phyloP scores from a whole-genome alignment of 371 early-diverging fungal genomes.

The Lichtheimia hyalospora region DNA sequence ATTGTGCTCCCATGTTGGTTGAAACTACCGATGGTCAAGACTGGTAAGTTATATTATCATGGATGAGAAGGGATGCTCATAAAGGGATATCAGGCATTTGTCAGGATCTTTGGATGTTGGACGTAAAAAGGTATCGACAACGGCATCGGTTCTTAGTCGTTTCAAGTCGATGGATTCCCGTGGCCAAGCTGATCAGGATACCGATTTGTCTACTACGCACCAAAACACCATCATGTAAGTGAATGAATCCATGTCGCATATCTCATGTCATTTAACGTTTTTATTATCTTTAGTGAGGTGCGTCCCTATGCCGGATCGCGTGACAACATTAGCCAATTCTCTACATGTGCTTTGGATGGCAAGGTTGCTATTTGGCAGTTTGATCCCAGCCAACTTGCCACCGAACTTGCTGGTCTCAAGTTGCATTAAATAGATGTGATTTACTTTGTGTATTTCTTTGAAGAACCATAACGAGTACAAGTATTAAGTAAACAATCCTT shows the following conservation, averaged over 20 bases:
- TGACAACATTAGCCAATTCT: conserved; percentile 68
- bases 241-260: background rate
- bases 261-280: background rate
- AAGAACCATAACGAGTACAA: no score
- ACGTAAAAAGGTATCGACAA: conserved; percentile 53
- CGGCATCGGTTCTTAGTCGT: conserved; percentile 74
- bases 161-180: conserved; percentile 94
- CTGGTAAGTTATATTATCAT: conserved; percentile 57
- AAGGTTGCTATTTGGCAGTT: conserved; percentile 86
- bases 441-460: no score
- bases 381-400: conserved; percentile 44
- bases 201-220: conserved; percentile 78
- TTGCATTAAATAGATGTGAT: conserved; percentile 3
- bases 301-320: conserved; percentile 61
- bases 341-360: conserved; percentile 90
- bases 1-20: conserved; percentile 87
- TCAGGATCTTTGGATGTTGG: conserved; percentile 77
- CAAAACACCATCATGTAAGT: conserved; percentile 94
- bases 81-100: conserved; percentile 48
- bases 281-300: conserved; percentile 41
- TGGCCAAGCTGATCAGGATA: conserved; percentile 71
- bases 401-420: conserved; percentile 41
- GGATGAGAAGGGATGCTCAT: background rate
- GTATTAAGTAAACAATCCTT: background rate
- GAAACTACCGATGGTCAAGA: conserved; percentile 57